Conservation (phyloP, 441 rosid species). For the Syzygium malaccense region DNA sequence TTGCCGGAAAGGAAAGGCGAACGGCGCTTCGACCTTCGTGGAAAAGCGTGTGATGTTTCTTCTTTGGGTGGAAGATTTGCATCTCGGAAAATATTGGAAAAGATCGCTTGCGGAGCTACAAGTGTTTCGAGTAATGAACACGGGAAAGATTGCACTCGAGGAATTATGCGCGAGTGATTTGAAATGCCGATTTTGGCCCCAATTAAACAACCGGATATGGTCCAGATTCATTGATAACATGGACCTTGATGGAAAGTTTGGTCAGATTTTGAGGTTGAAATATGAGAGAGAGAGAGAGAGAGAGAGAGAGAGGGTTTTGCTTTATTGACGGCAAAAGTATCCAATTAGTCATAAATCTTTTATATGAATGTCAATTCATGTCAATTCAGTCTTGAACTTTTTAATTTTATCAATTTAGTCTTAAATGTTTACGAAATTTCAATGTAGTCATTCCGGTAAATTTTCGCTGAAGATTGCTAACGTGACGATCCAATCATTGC, state of each 20-base stretch:
- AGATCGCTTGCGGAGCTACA: neutral
- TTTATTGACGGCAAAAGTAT: neutral
- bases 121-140: neutral
- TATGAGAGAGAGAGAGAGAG: neutral
- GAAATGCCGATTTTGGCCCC: neutral
- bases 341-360: fast-evolving
- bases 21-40: neutral
- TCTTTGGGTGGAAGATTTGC: neutral
- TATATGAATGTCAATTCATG: neutral
- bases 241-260: neutral
- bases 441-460: fast-evolving
- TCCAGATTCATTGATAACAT: neutral
- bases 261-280: neutral
- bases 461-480: fast-evolving
- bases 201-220: neutral
- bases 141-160: neutral
- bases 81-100: neutral
- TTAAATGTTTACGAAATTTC: neutral
- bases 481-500: fast-evolving
- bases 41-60: neutral
- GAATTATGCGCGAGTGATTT: neutral
- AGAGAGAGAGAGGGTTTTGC: neutral
- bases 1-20: neutral
- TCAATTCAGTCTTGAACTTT: too few species aligned
- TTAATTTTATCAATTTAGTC: too few species aligned